Conservation (phyloP, 495 filamentous ascomycete genomes). For the Trichoderma parareesei region DNA sequence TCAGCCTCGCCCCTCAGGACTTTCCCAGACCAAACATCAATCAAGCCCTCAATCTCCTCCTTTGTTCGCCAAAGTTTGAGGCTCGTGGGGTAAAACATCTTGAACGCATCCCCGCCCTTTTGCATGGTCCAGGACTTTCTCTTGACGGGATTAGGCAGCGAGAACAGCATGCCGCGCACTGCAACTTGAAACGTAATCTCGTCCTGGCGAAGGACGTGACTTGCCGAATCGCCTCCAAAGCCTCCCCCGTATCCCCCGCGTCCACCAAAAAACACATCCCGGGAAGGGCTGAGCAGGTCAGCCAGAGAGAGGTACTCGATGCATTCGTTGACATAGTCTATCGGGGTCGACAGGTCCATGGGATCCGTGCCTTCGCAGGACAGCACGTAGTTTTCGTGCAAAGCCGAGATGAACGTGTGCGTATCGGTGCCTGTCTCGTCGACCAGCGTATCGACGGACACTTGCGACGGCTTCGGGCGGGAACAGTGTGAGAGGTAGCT, state of each 20-base stretch:
- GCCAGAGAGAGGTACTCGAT: constrained; percentile 80
- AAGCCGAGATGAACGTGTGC: constrained; percentile 77
- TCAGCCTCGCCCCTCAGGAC: constrained; percentile 38
- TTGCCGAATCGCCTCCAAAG: constrained; percentile 40
- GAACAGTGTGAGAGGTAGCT: constrained; percentile 52
- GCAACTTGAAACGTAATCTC: constrained; percentile 88
- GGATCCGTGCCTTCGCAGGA: constrained; percentile 62
- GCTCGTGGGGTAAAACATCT: constrained; percentile 82
- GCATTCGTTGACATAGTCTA: constrained; percentile 65
- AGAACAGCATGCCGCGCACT: constrained; percentile 73
- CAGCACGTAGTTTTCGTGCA: constrained; percentile 89
- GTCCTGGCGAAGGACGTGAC: constrained; percentile 75
- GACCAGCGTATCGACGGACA: constrained; percentile 64
- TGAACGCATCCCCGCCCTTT: constrained; percentile 51
- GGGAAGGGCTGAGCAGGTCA: constrained; percentile 64
- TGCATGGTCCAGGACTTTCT: constrained; percentile 36
- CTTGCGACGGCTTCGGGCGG: constrained; percentile 59
- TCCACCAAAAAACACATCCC: constrained; percentile 46
- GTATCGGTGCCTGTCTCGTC: constrained; percentile 87
- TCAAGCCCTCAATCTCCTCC: constrained; percentile 66
- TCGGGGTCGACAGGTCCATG: constrained; percentile 36
- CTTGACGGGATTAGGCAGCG: constrained; percentile 76
- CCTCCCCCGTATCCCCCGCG: constrained; percentile 31
- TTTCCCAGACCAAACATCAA: constrained; percentile 59
- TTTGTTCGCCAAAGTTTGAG: constrained; percentile 66